These are phyloP conservation scores for Tillandsia leiboldiana DNA, from an alignment of 176 grass and related monocot species.

Conservation along the genomic window DNA sequence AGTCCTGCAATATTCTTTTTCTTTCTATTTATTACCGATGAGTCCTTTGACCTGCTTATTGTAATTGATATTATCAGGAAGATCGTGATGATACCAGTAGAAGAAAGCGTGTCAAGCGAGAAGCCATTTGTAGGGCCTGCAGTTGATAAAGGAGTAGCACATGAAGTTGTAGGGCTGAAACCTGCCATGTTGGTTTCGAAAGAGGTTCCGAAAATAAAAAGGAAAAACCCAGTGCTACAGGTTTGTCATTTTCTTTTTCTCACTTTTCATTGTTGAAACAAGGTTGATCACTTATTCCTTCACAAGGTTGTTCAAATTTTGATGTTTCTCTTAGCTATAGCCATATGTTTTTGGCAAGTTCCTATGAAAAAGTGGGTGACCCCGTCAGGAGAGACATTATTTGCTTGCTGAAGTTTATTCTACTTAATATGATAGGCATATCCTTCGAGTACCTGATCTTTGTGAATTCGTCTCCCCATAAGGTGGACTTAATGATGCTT, in stretches of 20 bases:
- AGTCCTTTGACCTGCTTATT: neutral
- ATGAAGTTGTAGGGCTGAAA: slow-evolving; percentile 89
- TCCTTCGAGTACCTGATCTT: no score
- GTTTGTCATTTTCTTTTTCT: slow-evolving; percentile 24
- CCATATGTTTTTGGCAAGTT: no score
- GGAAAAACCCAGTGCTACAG: slow-evolving; percentile 80
- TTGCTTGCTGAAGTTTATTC: no score
- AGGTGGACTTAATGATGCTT: no score
- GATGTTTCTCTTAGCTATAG: no score
- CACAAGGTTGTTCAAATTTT: no score
- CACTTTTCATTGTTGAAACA: neutral
- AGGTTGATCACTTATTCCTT: no score
- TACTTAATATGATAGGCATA: no score
- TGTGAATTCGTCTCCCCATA: no score
- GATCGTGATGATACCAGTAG: slow-evolving; percentile 23
- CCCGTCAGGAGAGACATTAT: no score
- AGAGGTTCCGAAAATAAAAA: slow-evolving; percentile 69
- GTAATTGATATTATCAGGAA: slow-evolving; percentile 26
- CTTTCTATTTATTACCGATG: neutral
- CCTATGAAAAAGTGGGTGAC: no score
- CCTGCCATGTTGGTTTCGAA: slow-evolving; percentile 51
- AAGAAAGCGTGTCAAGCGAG: slow-evolving; percentile 47
- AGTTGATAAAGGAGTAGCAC: slow-evolving; percentile 74
- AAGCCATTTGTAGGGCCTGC: slow-evolving; percentile 77
- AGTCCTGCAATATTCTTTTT: neutral